Evolutionary conservation across 2,329 filamentous ascomycete genomes (phyloP).

Genomic region (Talaromyces marneffei): DNA sequence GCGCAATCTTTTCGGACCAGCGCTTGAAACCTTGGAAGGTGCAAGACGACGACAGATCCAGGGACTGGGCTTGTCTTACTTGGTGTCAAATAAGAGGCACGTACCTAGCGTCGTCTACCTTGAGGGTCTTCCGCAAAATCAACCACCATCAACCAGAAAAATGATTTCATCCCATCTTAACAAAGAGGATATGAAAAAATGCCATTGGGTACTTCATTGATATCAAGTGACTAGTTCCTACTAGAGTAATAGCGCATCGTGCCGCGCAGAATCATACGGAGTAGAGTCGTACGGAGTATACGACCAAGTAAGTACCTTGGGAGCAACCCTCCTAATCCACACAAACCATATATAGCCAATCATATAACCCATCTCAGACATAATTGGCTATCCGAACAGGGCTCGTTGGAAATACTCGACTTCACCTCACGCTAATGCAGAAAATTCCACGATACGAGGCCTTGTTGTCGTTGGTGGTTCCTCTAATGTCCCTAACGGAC

Average conservation of each 20-base stretch:
- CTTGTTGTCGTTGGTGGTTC: neutral
- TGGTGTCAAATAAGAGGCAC: neutral
- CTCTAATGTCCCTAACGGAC: neutral
- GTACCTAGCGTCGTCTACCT: neutral
- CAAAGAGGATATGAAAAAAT: neutral
- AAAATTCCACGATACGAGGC: neutral
- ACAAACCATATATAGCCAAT: neutral
- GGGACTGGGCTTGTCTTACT: neutral
- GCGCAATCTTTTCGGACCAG: neutral
- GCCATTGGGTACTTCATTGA: neutral
- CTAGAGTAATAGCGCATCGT: neutral
- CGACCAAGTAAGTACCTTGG: slow-evolving; percentile 4
- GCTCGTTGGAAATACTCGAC: neutral
- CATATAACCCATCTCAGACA: neutral
- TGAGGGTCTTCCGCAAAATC: neutral
- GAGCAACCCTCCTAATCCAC: slow-evolving; percentile 2
- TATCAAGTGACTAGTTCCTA: neutral
- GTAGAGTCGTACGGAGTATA: neutral
- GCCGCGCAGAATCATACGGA: neutral
- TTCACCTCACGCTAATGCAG: neutral
- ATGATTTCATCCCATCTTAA: neutral
- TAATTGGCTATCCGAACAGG: neutral
- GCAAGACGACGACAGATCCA: neutral
- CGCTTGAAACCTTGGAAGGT: neutral
- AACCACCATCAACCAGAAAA: neutral